Percentiles rank a stretch among this genome's conserved stretches.
Conservation (phyloP, 2,329 filamentous ascomycete genomes). For the Fusarium pseudonygamai region DNA sequence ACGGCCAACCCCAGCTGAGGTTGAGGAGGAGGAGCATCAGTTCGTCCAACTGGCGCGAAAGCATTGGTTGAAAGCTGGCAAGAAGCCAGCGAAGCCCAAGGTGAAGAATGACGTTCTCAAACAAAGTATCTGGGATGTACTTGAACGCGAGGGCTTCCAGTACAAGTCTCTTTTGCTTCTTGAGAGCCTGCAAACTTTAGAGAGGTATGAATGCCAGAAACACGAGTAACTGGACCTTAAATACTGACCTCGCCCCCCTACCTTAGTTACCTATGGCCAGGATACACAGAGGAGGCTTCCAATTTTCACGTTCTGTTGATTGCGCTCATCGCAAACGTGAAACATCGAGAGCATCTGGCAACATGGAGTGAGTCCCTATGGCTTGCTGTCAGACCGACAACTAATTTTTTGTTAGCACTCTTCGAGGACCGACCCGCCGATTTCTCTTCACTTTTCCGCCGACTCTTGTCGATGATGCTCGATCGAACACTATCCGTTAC, state of each 20-base stretch:
- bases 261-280: conserved; percentile 88
- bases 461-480: conserved; percentile 86
- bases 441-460: conserved; percentile 89
- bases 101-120: conserved; percentile 88
- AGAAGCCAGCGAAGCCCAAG: conserved; percentile 70
- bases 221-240: conserved; percentile 8
- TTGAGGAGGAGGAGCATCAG: conserved; percentile 75
- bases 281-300: conserved; percentile 86
- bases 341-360: conserved; percentile 85
- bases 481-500: conserved; percentile 72
- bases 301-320: conserved; percentile 92
- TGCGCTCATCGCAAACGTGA: conserved; percentile 85
- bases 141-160: conserved; percentile 83
- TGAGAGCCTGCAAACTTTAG: conserved; percentile 89
- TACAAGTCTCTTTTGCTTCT: conserved; percentile 81
- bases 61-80: conserved; percentile 80
- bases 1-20: conserved; percentile 67
- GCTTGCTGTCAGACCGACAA: neutral
- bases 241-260: conserved; percentile 36
- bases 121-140: conserved; percentile 84
- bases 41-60: conserved; percentile 83
- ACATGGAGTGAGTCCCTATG: conserved; percentile 75
- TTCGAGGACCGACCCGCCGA: conserved; percentile 81
- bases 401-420: conserved; percentile 61
- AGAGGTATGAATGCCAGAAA: conserved; percentile 64